Percentiles rank a stretch among this genome's conserved stretches.
Evolutionary conservation across 129 eudicot genomes (phyloP).

Genomic region (sunflower (Helianthus annuus)): HanXRQr2.0-SUNRISE NC_035446.2:130394851-130395350

Average conservation of each 20-base stretch:
- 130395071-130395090: background rate
- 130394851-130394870: too few species aligned
- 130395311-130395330: constrained; percentile 6
- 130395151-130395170: constrained; percentile 67
- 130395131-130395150: constrained; percentile 49
- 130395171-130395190: constrained; percentile 46
- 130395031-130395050: constrained; percentile 20
- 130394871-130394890: too few species aligned
- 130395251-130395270: too few species aligned
- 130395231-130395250: constrained; percentile 17
- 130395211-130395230: background rate
- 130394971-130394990: constrained; percentile 19
- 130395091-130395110: background rate
- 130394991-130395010: constrained; percentile 21
- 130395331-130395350: constrained; percentile 83
- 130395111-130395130: constrained; percentile 6
- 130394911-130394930: constrained; percentile 26
- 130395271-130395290: background rate
- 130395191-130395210: constrained; percentile 12
- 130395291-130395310: background rate
- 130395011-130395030: constrained; percentile 35
- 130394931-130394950: constrained; percentile 23
- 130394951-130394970: constrained; percentile 13
- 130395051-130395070: constrained; percentile 18
- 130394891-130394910: too few species aligned